Conservation (phyloP, 2,329 filamentous ascomycete species). For the Zalaria sp. region DNA sequence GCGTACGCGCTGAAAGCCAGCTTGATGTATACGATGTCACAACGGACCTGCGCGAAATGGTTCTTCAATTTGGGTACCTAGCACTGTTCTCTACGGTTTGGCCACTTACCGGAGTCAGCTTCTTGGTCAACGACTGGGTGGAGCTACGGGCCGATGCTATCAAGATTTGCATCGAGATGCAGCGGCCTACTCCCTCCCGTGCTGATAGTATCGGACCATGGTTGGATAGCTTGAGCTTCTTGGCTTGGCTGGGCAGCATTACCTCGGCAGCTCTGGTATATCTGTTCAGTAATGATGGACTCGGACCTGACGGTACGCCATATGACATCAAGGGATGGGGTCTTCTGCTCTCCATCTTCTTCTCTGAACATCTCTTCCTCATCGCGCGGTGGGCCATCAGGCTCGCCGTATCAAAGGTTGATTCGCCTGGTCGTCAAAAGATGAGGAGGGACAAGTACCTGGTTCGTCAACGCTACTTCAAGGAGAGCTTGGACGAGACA, state of each 20-base stretch:
- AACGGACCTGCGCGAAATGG: slow-evolving; percentile 84
- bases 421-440: slow-evolving; percentile 74
- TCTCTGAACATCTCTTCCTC: slow-evolving; percentile 86
- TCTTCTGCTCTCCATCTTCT: slow-evolving; percentile 65
- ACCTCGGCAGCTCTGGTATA: slow-evolving; percentile 81
- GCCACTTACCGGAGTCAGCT: slow-evolving; percentile 81
- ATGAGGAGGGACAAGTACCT: slow-evolving; percentile 70
- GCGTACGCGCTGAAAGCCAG: slow-evolving; percentile 71
- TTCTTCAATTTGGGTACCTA: slow-evolving; percentile 71
- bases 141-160: slow-evolving; percentile 86
- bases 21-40: slow-evolving; percentile 81
- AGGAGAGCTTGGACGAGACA: slow-evolving; percentile 52
- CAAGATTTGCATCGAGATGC: slow-evolving; percentile 83
- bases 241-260: slow-evolving; percentile 87
- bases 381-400: slow-evolving; percentile 58
- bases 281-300: slow-evolving; percentile 60
- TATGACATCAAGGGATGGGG: slow-evolving; percentile 65
- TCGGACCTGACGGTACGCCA: slow-evolving; percentile 52
- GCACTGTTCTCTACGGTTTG: slow-evolving; percentile 86
- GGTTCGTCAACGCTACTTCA: slow-evolving; percentile 65
- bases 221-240: slow-evolving; percentile 70
- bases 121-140: slow-evolving; percentile 91
- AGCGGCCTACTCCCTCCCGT: slow-evolving; percentile 77
- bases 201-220: slow-evolving; percentile 91
- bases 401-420: slow-evolving; percentile 61